Evolutionary conservation across 176 grass and related monocot species (phyloP).

Genomic region (Phyllostachys edulis): DNA sequence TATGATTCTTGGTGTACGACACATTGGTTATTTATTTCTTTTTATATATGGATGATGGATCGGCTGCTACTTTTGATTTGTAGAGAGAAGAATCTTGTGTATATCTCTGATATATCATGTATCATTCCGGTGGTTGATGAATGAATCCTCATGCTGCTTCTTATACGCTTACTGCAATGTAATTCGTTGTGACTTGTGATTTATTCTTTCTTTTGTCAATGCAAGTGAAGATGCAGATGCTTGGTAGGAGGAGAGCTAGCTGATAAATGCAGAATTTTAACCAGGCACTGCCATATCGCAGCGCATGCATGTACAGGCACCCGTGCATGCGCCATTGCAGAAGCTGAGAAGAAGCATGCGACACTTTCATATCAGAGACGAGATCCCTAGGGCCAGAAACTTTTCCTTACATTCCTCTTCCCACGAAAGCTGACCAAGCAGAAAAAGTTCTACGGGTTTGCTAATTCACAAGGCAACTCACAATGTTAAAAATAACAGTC

Average conservation of each 20-base stretch:
- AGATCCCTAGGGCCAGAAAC: conserved; percentile 11
- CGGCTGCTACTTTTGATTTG: neutral
- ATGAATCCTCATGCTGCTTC: neutral
- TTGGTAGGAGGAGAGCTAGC: neutral
- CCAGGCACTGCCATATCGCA: neutral
- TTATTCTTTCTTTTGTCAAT: neutral
- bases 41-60: neutral
- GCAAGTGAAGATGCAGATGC: neutral
- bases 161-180: neutral
- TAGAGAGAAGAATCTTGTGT: conserved; percentile 1
- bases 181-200: neutral
- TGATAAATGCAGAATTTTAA: neutral
- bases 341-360: neutral
- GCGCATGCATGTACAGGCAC: neutral
- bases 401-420: neutral
- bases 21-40: conserved; percentile 42
- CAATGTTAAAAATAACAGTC: too few species aligned
- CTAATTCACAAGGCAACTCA: too few species aligned
- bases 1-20: conserved; percentile 41
- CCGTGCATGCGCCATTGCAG: neutral
- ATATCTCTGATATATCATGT: neutral
- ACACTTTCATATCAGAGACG: neutral
- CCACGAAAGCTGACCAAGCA: neutral
- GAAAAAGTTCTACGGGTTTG: neutral
- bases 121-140: neutral